A percentile compares a stretch with the other conserved stretches of the same genome.
Conservation (phyloP, 352 stramenopile species). For the Globisporangium takayamanum region DNA sequence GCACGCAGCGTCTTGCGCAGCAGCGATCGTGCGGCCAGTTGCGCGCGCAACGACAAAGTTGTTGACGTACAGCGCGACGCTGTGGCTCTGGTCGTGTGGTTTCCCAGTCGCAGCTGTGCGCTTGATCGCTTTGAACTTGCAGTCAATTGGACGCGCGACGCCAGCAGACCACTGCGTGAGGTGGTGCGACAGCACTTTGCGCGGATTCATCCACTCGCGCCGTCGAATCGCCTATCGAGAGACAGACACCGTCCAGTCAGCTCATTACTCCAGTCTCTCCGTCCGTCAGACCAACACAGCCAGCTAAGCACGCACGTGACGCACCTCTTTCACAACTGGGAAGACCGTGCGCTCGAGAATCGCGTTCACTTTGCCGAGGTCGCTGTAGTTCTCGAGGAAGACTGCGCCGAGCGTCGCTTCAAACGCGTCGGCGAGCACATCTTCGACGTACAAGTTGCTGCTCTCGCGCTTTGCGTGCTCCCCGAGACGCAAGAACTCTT, state of each 20-base stretch:
- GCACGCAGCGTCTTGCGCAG: constrained; percentile 69
- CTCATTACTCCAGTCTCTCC: background rate
- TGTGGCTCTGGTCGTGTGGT: constrained; percentile 27
- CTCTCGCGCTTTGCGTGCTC: constrained; percentile 43
- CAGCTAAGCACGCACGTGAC: background rate
- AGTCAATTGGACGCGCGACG: constrained; percentile 25
- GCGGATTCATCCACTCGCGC: constrained; percentile 80
- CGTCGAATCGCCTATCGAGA: constrained; percentile 44
- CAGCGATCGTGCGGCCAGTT: constrained; percentile 53
- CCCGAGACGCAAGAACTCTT: constrained; percentile 69
- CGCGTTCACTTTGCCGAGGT: constrained; percentile 48
- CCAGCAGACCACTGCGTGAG: constrained; percentile 44
- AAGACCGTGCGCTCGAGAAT: constrained; percentile 65
- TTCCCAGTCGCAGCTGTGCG: constrained; percentile 5
- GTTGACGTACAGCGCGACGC: constrained; percentile 67
- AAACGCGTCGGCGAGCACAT: constrained; percentile 78
- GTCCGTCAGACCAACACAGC: background rate
- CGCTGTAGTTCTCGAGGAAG: constrained; percentile 60
- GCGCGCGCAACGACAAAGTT: constrained; percentile 49
- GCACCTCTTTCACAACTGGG: constrained; percentile 52
- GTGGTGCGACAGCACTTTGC: constrained; percentile 64
- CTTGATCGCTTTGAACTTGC: constrained; percentile 46
- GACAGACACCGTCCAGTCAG: background rate
- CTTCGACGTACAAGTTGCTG: constrained; percentile 60
- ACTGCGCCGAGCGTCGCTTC: constrained; percentile 71